Percentiles rank a stretch among this genome's conserved stretches.
Evolutionary conservation across 805 yeast genomes (phyloP).

Genomic region (Blastobotrys mokoenaii): DNA sequence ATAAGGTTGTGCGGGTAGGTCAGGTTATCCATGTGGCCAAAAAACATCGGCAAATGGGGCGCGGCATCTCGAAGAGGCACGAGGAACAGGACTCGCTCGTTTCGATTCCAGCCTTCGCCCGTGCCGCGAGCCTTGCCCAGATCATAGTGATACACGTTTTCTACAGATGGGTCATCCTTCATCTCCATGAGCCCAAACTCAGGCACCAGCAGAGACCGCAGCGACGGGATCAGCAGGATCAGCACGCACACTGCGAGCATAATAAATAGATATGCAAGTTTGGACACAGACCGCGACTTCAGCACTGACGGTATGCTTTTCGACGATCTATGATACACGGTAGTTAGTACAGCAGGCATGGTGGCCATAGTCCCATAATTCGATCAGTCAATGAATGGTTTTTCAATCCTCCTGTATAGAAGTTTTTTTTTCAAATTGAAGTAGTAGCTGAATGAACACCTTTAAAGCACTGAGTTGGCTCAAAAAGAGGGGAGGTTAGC

Average conservation of each 20-base stretch:
- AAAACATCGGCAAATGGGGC: conserved; percentile 81
- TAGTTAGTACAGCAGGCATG: no score
- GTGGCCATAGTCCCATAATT: no score
- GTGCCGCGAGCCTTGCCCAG: conserved; percentile 56
- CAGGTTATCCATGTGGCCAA: conserved; percentile 67
- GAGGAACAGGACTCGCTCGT: conserved; percentile 72
- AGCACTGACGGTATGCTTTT: no score
- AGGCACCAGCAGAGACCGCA: not conserved
- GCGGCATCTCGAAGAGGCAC: conserved; percentile 93
- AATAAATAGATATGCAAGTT: no score
- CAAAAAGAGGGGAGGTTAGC: no score
- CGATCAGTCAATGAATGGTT: no score
- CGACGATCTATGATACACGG: no score
- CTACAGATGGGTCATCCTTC: conserved; percentile 20
- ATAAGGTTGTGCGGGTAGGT: conserved; percentile 83
- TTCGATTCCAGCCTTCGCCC: conserved; percentile 68
- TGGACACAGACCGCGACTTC: no score
- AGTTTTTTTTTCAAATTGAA: no score
- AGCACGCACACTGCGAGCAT: not conserved
- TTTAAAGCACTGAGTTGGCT: no score
- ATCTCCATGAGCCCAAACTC: conserved; percentile 7
- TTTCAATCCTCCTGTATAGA: no score
- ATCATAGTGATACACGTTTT: conserved; percentile 61
- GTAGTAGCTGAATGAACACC: no score
- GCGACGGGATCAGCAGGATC: not conserved